These are phyloP conservation scores for Trametes polyzona DNA, from an alignment of 1,284 basidiomycete genomes.

Conservation along the genomic window DNA sequence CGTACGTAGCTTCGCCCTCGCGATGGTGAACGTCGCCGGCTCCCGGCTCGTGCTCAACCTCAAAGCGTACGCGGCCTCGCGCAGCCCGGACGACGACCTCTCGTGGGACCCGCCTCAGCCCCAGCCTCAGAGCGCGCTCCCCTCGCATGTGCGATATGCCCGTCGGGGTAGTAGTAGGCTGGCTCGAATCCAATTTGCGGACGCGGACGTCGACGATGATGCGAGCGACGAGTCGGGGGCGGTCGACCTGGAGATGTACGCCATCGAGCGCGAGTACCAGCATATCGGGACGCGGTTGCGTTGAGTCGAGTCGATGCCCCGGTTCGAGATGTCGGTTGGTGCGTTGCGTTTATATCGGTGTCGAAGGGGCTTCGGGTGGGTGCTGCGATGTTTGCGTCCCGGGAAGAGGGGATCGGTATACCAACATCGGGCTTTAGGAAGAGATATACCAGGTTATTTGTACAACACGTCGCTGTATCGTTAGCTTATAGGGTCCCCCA, in stretches of 20 bases:
- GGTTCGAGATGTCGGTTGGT: too few species aligned
- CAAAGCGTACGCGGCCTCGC: slow-evolving; percentile 32
- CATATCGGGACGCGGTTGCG: slow-evolving; percentile 34
- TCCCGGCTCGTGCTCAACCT: slow-evolving; percentile 37
- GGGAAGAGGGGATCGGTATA: not conserved
- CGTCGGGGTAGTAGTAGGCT: too few species aligned
- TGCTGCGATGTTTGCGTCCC: too few species aligned
- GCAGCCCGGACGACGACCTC: slow-evolving; percentile 19
- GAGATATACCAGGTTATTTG: slow-evolving; percentile 16
- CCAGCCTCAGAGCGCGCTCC: not conserved
- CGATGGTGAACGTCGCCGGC: slow-evolving; percentile 37
- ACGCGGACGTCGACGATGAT: not conserved
- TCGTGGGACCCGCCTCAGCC: slow-evolving; percentile 16
- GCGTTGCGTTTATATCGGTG: too few species aligned
- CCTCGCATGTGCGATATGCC: too few species aligned
- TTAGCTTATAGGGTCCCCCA: slow-evolving; percentile 15
- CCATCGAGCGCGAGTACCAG: slow-evolving; percentile 36
- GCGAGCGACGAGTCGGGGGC: not conserved
- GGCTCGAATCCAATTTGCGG: slow-evolving; percentile 12
- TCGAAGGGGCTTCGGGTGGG: not conserved
- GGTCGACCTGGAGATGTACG: slow-evolving; percentile 35
- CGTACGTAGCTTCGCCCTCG: slow-evolving; percentile 34
- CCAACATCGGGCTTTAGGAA: not conserved
- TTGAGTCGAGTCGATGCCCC: not conserved
- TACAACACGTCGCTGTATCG: slow-evolving; percentile 17